Base-by-base conservation (phyloP, 2,329 filamentous ascomycete species). In the Nannizziopsis arthrosporioides region DNA sequence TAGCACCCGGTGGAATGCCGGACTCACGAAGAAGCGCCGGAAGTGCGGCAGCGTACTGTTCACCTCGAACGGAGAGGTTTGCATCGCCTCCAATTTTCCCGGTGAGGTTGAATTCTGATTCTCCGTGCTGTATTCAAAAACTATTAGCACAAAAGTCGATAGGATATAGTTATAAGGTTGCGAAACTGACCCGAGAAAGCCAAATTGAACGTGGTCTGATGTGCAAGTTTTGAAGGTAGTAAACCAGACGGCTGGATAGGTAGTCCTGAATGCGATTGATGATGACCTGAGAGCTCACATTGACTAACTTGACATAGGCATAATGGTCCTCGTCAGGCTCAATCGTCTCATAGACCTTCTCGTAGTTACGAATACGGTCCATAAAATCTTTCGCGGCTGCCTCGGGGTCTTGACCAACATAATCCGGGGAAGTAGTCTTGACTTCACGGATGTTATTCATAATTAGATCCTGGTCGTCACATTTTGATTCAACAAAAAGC, bases 191-290 rank as follows among this genome's bases (percentile, higher is more conserved):
- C 54, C 92, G 76, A 56, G 92, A 96, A 44, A 98, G 72, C 92
- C 92, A 98, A 56, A 98, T 94, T 3, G 88, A 94, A 49, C 92
- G 80, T 14, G 90, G 90, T 55, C 90, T 90, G 65, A 98, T 98
- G 69, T 98, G 92, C 35, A 98, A 75, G 64, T 96, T 98, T 82
- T 96, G 95, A 50, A 96, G 79, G 64, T 95, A 98, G 68, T 98
- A 98, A 40, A 98, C 90, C 39, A 98, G 82, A 50, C 92, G 82
- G 65, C 87, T 94, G 65, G 95, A 92, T 22, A 98, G 75, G 62
- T 98, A 98, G 67, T 98, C 92, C 63, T 88, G 83, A 61, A 98
- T 94, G 62, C 85, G 82, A 70, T 96, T 98, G 76, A 98, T 96
- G 61, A 96, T 92, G 62, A 96, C 89, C 61, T 94, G 87, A 57